Conservation (phyloP, 2,329 filamentous ascomycete species). For the Neobulgaria alba region DNA sequence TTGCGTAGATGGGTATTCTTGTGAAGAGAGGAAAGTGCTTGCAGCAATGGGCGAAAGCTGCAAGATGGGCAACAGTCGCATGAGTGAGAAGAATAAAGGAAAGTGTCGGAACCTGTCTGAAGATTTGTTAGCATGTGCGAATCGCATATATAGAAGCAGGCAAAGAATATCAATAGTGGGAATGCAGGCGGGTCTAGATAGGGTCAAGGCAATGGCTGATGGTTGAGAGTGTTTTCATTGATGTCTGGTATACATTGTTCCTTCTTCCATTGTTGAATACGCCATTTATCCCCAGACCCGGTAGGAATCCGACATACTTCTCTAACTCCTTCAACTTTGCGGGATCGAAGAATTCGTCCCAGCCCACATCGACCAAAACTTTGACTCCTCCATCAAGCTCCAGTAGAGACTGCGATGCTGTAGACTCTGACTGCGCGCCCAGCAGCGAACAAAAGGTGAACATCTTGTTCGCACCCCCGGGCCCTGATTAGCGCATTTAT, state of each 20-base stretch:
- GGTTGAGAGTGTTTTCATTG: constrained; percentile 20
- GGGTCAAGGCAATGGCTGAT: constrained; percentile 9
- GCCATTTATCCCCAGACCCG: constrained; percentile 1
- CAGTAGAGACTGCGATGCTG: constrained; percentile 87
- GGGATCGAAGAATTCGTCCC: constrained; percentile 86
- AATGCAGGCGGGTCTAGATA: constrained; percentile 1
- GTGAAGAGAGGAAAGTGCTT: constrained; percentile 90
- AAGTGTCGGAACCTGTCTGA: constrained; percentile 79
- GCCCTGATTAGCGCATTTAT: constrained; percentile 11
- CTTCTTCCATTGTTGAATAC: constrained; percentile 5
- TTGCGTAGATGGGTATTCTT: constrained; percentile 90
- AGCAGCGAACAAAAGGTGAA: constrained; percentile 93
- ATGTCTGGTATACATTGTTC: constrained; percentile 22
- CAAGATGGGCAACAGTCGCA: constrained; percentile 82
- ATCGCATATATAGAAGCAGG: neutral
- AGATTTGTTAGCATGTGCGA: constrained; percentile 19
- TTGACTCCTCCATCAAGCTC: constrained; percentile 97
- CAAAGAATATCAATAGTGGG: neutral
- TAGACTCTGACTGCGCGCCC: constrained; percentile 79
- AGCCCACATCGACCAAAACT: constrained; percentile 87
- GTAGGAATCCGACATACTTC: constrained; percentile 49
- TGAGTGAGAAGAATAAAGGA: constrained; percentile 93
- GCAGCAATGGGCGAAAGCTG: constrained; percentile 93
- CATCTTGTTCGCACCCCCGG: constrained; percentile 45
- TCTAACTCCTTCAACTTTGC: constrained; percentile 80